Base-by-base conservation (phyloP, 2,329 filamentous ascomycete species). In the Capronia coronata region DNA sequence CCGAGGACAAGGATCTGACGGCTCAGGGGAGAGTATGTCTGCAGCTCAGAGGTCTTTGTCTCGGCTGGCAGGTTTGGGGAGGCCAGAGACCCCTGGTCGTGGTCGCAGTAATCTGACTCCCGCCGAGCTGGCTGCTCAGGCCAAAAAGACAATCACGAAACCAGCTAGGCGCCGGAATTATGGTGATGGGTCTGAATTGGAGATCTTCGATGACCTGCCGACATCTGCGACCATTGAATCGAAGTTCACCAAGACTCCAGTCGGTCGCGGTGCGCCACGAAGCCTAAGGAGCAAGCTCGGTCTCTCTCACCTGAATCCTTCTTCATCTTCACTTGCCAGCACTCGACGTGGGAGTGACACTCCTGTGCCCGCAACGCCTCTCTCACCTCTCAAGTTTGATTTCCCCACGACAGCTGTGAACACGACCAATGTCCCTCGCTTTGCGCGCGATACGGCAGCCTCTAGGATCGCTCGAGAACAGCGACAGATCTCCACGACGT, bases 171-270 rank as follows among this genome's bases (percentile, higher is more conserved):
- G 75, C 52, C 78, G 82, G 39, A 81, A 87, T 61, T 98, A 94
- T 69, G 93, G 93, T 10, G 88, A 96, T 66, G 93, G 93, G 13
- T 86, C 84, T 52, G 93, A 98, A 67, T 75, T 98, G 27, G 91
- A 97, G 59, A 82, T 79, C 2, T 97, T 98, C 65, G 93, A 98
- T 65, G 93, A 98, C 67, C 72, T 98, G 48, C 91, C 91, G 1
- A 97, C 90, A 0, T 96, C 90, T 13, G 81, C 78, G 10, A 80
- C 84, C 52, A 78, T 81, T 11, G 93, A 98, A 68, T 88, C 82
- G 55, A 86, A 81, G 61, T 98, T 81, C 63, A 75, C 89, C 54
- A 94, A 90, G 66, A 82, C 86, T 60, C 90, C 93, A 2, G 73
- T 84, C 32, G 80, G 78, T 40, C 77, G 79, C 46, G 82, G 84